Evolutionary conservation across 169 alveolate genomes (phyloP).

Genomic region (Eimeria praecox): DNA sequence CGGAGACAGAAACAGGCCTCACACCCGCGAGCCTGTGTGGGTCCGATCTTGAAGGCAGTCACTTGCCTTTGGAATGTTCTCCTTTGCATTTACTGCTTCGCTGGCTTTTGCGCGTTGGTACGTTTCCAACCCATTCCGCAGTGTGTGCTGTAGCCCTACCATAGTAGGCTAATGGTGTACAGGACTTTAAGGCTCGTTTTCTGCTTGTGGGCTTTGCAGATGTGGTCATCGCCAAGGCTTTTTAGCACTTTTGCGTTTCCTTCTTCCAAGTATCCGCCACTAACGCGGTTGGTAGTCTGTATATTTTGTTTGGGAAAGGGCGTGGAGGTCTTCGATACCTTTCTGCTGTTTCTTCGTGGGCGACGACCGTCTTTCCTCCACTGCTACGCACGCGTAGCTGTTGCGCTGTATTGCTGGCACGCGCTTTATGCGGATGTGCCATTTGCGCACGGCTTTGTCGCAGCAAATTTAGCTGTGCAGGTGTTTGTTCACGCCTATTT

Average conservation of each 20-base stretch:
- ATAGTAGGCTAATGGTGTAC: background rate
- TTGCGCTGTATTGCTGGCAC: slow-evolving; percentile 84
- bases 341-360: slow-evolving; percentile 68
- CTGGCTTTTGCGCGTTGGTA: slow-evolving; percentile 64
- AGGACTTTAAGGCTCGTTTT: too few relatives aligned
- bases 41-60: slow-evolving; percentile 63
- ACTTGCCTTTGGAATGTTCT: slow-evolving; percentile 75
- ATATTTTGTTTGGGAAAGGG: slow-evolving; percentile 73
- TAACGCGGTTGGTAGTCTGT: slow-evolving; percentile 66
- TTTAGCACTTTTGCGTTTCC: slow-evolving; percentile 69
- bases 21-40: slow-evolving; percentile 49
- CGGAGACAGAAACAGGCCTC: slow-evolving; percentile 23
- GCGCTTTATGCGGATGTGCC: slow-evolving; percentile 85
- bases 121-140: background rate
- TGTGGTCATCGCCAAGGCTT: slow-evolving; percentile 74
- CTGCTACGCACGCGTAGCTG: slow-evolving; percentile 76
- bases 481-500: slow-evolving; percentile 85
- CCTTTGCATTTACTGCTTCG: slow-evolving; percentile 54
- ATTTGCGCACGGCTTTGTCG: slow-evolving; percentile 86
- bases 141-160: background rate
- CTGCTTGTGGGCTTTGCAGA: slow-evolving; percentile 47
- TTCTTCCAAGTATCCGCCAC: slow-evolving; percentile 63
- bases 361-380: slow-evolving; percentile 73
- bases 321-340: slow-evolving; percentile 72
- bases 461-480: slow-evolving; percentile 84